phyloP scores from a whole-genome alignment of 208 protist genomes.

The Leishmania turanica region DNA sequence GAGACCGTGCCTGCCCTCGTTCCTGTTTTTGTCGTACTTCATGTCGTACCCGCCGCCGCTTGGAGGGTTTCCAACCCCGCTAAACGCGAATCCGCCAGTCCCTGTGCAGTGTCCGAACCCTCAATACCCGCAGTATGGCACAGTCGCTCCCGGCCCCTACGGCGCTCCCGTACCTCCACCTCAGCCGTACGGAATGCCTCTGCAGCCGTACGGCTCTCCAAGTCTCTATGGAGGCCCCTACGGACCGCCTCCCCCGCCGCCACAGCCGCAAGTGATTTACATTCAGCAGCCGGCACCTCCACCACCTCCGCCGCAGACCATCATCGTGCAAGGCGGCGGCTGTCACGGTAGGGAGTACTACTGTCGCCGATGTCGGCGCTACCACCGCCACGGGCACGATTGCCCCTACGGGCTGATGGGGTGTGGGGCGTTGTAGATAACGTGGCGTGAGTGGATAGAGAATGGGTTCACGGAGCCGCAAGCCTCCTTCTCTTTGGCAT shows the following conservation, averaged over 20 bases:
- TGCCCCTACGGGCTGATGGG: neutral
- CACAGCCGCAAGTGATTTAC: slow-evolving; percentile 3
- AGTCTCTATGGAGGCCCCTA: neutral
- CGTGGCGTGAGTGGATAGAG: neutral
- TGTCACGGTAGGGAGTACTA: neutral
- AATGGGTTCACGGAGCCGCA: neutral
- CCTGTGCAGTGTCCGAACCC: neutral
- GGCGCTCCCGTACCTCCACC: neutral
- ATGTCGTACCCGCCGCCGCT: neutral
- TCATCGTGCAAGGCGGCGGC: neutral
- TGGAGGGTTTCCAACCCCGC: too few species aligned
- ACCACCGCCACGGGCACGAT: neutral
- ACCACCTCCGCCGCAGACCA: neutral
- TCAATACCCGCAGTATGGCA: neutral
- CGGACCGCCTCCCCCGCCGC: neutral
- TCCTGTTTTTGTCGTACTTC: neutral
- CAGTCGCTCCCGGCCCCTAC: neutral
- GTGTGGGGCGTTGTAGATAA: neutral
- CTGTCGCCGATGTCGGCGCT: neutral
- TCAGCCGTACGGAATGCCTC: neutral
- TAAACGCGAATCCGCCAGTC: neutral
- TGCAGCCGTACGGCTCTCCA: neutral
- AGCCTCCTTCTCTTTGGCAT: neutral
- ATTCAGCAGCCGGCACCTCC: neutral
- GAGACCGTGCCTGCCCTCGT: neutral